Base-by-base conservation (phyloP, 1,284 basidiomycete species). In the Pseudozyma sp. region DNA sequence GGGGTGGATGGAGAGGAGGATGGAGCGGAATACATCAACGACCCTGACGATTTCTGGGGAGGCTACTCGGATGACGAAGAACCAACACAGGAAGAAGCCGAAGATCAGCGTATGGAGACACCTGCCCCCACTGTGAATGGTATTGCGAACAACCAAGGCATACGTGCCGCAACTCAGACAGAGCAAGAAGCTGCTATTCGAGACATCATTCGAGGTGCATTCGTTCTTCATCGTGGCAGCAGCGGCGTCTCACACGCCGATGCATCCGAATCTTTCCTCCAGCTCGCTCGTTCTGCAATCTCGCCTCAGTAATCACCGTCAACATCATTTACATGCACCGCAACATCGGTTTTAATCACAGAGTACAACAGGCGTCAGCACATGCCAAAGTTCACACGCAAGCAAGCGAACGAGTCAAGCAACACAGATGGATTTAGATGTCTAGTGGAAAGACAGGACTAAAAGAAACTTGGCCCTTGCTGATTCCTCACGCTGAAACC, bases 1-100 rank as follows among this genome's bases (percentile, higher is more conserved):
- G 19, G 36, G 7, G 35, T 18, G 10, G n/a, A 39, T 16, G 42
- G 36, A 1, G n/a, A 50, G 13, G 49, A 45, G 13, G 52, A 59
- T 5, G 66, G 49, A 14, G 73, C 68, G 5, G 73, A 76, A 25
- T 76, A 71, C 36, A 76, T 76, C n/a, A 60, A 43, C 13, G 54
- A 76, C 35, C 60, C 73, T 5, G 55, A 76, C 35, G 73, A 76
- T 47, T 76, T 76, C 21, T 76, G 73, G 73, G 59, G 54, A 11
- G 73, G 73, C 2, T 71, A 56, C 35, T 64, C 57, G 2, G 68
- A 76, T n/a, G 68, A 75, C 1, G 70, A 61, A 6, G 49, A 64
- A 1, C 44, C 25, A 6, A 3, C 0, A 16, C 42, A n/a, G 8
- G 31, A 7, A 34, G 14, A 34, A 18, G 21, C 18, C 9, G 8